Evolutionary conservation across 371 early-diverging fungal species (phyloP).

Genomic region (Rhizomucor pusillus): DNA sequence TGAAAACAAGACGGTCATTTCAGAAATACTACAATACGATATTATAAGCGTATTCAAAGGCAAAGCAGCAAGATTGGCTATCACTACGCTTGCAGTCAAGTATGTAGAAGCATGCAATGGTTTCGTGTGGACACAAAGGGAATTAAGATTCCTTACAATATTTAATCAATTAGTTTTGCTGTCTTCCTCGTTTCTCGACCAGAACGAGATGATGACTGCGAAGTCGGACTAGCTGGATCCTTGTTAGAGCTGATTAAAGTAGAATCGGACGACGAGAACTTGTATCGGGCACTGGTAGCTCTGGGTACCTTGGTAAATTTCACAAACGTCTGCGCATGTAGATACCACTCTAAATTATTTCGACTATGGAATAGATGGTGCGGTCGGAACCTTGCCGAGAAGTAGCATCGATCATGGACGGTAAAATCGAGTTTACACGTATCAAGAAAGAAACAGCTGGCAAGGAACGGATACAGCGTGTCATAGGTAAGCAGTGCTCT

Average conservation of each 20-base stretch:
- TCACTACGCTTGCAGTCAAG: constrained; percentile 42
- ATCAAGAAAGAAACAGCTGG: constrained; percentile 8
- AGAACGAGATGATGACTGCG: constrained; percentile 40
- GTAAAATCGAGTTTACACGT: constrained; percentile 16
- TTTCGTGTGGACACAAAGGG: neutral
- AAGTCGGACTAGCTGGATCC: constrained; percentile 42
- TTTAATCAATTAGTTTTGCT: constrained; percentile 18
- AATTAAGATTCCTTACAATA: neutral
- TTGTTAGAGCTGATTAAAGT: constrained; percentile 47
- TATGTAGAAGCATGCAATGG: constrained; percentile 11
- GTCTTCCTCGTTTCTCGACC: constrained; percentile 31
- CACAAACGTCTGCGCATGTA: neutral
- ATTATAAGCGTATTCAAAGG: constrained; percentile 23
- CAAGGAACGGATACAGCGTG: constrained; percentile 13
- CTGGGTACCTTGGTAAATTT: constrained; percentile 56
- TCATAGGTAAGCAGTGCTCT: constrained; percentile 15
- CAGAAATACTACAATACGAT: constrained; percentile 27
- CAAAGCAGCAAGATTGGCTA: constrained; percentile 33
- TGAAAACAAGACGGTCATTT: constrained; percentile 19
- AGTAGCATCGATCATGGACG: constrained; percentile 35
- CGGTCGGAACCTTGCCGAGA: constrained; percentile 28
- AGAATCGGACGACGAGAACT: constrained; percentile 51
- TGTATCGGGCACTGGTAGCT: constrained; percentile 55
- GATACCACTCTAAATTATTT: neutral
- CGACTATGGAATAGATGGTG: constrained; percentile 10